phyloP scores from a whole-genome alignment of 2,329 filamentous ascomycete genomes.

The Tolypocladium tundrense region DNA sequence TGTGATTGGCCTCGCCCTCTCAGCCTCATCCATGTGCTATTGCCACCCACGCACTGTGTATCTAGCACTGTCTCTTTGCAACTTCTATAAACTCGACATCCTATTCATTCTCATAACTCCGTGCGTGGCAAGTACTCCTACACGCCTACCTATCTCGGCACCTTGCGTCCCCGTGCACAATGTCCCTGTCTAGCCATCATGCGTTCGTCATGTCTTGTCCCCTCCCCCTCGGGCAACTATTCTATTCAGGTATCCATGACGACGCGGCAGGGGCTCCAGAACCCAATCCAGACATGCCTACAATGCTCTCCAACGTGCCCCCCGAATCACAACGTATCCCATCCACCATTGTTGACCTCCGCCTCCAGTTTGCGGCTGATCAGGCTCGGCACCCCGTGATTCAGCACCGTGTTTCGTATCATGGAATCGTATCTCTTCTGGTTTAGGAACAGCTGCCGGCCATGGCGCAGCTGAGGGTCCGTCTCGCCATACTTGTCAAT shows the following conservation, averaged over 20 bases:
- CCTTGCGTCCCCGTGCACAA: neutral
- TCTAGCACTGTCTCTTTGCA: neutral
- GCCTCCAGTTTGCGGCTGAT: constrained; percentile 87
- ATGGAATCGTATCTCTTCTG: constrained; percentile 89
- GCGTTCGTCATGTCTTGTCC: neutral
- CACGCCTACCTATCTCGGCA: neutral
- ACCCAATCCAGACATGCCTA: neutral
- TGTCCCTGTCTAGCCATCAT: neutral
- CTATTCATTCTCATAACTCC: neutral
- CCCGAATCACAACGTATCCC: constrained; percentile 56
- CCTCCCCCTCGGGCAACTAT: neutral
- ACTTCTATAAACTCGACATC: neutral
- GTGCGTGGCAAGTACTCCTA: neutral
- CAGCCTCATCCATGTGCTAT: neutral
- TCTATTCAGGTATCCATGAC: neutral
- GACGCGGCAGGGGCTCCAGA: neutral
- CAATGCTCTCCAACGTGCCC: neutral
- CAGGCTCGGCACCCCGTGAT: constrained; percentile 76
- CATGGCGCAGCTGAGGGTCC: constrained; percentile 79
- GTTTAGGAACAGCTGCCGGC: constrained; percentile 83
- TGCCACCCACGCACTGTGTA: neutral
- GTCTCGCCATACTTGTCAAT: constrained; percentile 94
- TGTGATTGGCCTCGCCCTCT: neutral
- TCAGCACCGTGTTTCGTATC: constrained; percentile 75
- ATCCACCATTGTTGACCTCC: constrained; percentile 94